phyloP scores from a whole-genome alignment of 2,329 filamentous ascomycete species.

The Orbilia blumenaviensis region DNA sequence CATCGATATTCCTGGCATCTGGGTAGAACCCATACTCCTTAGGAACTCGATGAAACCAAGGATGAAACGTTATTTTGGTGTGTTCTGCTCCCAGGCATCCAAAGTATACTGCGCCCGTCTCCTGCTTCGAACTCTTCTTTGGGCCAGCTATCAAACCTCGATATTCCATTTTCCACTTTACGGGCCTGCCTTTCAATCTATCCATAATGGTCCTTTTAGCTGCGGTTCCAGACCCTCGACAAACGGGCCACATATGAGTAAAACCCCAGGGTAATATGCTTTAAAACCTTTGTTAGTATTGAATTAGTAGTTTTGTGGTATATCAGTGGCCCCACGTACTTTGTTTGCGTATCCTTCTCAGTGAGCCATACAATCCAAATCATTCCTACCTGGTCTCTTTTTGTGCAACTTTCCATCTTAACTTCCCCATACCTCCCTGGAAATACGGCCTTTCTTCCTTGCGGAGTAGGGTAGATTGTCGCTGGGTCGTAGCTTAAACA shows the following conservation, averaged over 20 bases:
- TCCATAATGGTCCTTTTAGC: background rate
- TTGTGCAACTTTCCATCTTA: background rate
- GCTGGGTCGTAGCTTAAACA: conserved; percentile 15
- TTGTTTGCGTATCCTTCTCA: conserved; percentile 1
- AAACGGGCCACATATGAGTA: conserved; percentile 14
- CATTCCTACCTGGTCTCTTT: background rate
- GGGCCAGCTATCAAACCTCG: background rate
- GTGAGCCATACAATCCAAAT: conserved; percentile 23
- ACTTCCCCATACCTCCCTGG: conserved; percentile 1
- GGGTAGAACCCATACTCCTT: conserved; percentile 13
- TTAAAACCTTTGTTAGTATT: background rate
- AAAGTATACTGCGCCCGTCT: background rate
- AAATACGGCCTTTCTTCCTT: background rate
- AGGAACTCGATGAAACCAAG: conserved; percentile 20
- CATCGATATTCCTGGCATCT: background rate
- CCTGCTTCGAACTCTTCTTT: too few relatives aligned
- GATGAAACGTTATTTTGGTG: conserved; percentile 5
- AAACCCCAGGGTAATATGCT: conserved; percentile 3
- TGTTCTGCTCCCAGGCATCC: conserved; percentile 3
- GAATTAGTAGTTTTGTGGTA: background rate
- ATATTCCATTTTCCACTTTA: background rate
- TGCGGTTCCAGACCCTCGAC: background rate
- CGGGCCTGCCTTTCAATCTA: background rate
- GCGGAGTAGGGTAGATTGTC: background rate
- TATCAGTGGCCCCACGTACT: background rate